Percentiles rank a stretch among this genome's conserved stretches.
phyloP scores from a whole-genome alignment of 164 flowering plant species.

The Berberis vulgaris region DNA sequence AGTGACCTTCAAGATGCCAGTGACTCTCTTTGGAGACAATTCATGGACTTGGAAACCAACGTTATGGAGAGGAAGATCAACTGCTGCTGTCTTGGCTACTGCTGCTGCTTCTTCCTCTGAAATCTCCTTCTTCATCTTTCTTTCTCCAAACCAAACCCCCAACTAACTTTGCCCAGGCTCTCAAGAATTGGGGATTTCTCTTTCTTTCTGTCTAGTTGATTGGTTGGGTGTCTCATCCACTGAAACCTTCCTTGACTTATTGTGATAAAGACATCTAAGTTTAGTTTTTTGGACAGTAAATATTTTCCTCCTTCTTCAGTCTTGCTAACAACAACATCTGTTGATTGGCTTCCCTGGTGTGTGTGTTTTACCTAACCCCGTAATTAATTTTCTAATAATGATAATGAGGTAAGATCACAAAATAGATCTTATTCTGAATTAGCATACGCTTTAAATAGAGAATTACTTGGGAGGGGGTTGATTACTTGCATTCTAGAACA shows the following conservation, averaged over 20 bases:
- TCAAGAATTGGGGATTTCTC: no score
- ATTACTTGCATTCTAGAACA: neutral
- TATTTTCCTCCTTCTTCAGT: neutral
- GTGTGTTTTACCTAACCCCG: neutral
- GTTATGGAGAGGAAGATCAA: conserved; percentile 49
- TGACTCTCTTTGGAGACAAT: conserved; percentile 38
- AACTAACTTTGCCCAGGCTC: neutral
- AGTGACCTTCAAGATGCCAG: conserved; percentile 50
- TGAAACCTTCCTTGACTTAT: neutral
- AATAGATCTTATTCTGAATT: neutral
- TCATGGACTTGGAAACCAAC: conserved; percentile 57
- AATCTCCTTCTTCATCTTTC: neutral
- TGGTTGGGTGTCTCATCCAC: neutral
- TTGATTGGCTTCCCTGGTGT: neutral
- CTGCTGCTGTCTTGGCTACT: conserved; percentile 1
- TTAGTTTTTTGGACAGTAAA: no score
- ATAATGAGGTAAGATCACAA: neutral
- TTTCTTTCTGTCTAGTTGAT: no score
- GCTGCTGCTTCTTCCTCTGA: neutral
- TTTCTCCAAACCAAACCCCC: neutral
- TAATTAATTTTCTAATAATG: neutral
- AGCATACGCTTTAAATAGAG: neutral
- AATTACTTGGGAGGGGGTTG: neutral
- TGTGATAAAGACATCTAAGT: neutral
- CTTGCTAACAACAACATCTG: neutral